Evolutionary conservation across 805 yeast species (phyloP), one percentile per base, ranked within the genome.

Genomic region (Kurtzmaniella cleridarum): DNA sequence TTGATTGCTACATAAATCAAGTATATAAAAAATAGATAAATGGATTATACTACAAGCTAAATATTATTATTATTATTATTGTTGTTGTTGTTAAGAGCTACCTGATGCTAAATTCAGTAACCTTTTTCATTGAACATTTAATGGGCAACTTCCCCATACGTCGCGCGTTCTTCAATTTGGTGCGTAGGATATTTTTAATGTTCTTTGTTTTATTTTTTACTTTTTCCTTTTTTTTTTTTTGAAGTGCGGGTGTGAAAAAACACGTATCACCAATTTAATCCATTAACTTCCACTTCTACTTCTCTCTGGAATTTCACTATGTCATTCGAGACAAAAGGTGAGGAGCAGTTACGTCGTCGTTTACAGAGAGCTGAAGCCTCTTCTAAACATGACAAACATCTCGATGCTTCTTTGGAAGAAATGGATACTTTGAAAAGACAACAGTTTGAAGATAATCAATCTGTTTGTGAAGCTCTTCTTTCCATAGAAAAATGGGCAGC

Each of bases 401-500:
- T 32, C 23, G 46, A 42, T 17, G n/a, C 34, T 14, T 44, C 36
- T 16, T 41, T 37, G 17, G 53, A 51, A 32, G 48, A 45, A 11
- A 43, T 50, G 13, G 56, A 47, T 8, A 46, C 38, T 13, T 32
- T 38, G 4, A 58, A 59, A 35, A 48, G 55, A 39, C 44, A 53
- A 7, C 45, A 51, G 32, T 53, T 49, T 39, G 53, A 54, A 18
- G 57, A 58, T 36, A 43, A 61, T 27, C 46, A 54, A 40, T 62
- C 60, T 38, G 57, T 56, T 32, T 48, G 49, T 32, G 53, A 51
- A 18, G 54, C 67, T 4, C 54, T 63, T 27, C 40, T 44, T 30
- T 46, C 59, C 33, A 50, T 56, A 32, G 66, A 65, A 44, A 64
- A 71, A 41, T 63, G 67, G 42, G 45, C 72, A 35, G 81, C 79